phyloP scores from a whole-genome alignment of 208 protist species.

The Crithidia brevicula region DNA sequence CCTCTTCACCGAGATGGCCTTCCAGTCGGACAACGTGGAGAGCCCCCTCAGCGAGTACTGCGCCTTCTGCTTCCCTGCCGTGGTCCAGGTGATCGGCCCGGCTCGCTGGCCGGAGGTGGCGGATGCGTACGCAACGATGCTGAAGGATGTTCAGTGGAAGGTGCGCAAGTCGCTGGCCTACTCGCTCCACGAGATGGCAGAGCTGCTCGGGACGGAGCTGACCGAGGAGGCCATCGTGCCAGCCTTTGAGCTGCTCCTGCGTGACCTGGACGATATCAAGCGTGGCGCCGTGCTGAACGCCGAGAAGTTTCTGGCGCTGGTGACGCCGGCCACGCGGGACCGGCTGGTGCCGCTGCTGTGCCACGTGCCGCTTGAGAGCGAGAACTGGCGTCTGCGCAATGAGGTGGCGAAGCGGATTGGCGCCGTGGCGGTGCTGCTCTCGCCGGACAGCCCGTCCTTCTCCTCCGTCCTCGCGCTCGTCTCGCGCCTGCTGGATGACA shows the following conservation, averaged over 20 bases:
- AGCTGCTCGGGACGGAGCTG: conserved; percentile 88
- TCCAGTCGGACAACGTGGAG: conserved; percentile 87
- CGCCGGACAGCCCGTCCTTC: conserved; percentile 55
- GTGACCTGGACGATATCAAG: conserved; percentile 97
- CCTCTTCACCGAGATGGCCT: conserved; percentile 94
- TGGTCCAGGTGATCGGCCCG: conserved; percentile 88
- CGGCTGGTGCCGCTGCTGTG: conserved; percentile 81
- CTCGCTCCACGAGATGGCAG: conserved; percentile 95
- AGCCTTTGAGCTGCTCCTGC: conserved; percentile 94
- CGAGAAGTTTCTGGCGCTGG: conserved; percentile 77
- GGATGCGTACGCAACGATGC: conserved; percentile 92
- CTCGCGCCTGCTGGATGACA: conserved; percentile 87
- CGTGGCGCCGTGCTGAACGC: conserved; percentile 90
- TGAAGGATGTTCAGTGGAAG: conserved; percentile 96
- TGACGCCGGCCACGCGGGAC: conserved; percentile 61
- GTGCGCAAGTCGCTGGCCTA: conserved; percentile 95
- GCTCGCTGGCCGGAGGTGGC: conserved; percentile 89
- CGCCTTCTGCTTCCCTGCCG: conserved; percentile 94
- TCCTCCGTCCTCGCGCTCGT: conserved; percentile 67
- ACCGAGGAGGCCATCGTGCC: conserved; percentile 85
- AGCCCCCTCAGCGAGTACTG: conserved; percentile 92
- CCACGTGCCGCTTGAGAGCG: conserved; percentile 84
- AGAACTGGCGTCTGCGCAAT: conserved; percentile 95
- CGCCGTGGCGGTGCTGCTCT: conserved; percentile 73
- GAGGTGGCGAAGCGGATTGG: conserved; percentile 90